Percentiles rank a stretch among this genome's conserved stretches.
Evolutionary conservation across 2,329 filamentous ascomycete genomes (phyloP).

Genomic region (Cladosporium phlei): DNA sequence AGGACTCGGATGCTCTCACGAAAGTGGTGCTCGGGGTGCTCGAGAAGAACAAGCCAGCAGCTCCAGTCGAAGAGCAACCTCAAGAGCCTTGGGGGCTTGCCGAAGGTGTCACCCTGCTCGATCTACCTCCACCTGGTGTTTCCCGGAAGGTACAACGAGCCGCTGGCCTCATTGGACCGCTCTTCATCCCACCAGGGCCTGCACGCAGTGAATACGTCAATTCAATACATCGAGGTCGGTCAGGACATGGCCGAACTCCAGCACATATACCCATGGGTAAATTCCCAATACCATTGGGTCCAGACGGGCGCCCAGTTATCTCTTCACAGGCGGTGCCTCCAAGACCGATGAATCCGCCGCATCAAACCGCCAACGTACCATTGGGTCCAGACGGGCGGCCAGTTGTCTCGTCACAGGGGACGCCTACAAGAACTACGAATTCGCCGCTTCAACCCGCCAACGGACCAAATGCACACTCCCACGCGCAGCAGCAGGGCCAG

Average conservation of each 20-base stretch:
- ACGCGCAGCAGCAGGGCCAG: background rate
- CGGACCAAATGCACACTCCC: background rate
- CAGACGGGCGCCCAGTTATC: background rate
- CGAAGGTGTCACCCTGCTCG: background rate
- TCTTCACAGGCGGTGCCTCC: background rate
- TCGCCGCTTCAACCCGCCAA: too few relatives aligned
- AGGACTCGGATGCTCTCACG: constrained; percentile 6
- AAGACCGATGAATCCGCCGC: background rate
- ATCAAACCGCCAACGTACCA: background rate
- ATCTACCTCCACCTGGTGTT: background rate
- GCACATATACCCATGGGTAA: background rate
- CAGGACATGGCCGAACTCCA: too few relatives aligned
- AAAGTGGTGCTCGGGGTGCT: background rate
- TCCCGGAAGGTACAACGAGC: background rate
- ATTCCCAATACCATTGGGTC: background rate
- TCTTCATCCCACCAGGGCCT: too few relatives aligned
- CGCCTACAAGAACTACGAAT: too few relatives aligned
- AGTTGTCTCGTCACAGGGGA: background rate
- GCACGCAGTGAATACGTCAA: too few relatives aligned
- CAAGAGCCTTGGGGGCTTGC: constrained; percentile 2
- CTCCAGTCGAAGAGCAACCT: background rate
- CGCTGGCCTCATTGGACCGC: background rate
- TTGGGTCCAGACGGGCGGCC: too few relatives aligned
- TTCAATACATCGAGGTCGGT: too few relatives aligned
- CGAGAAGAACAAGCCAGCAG: background rate